Conservation (phyloP, 768 basidiomycete genomes). For the Rubroboletus satanas region DNA sequence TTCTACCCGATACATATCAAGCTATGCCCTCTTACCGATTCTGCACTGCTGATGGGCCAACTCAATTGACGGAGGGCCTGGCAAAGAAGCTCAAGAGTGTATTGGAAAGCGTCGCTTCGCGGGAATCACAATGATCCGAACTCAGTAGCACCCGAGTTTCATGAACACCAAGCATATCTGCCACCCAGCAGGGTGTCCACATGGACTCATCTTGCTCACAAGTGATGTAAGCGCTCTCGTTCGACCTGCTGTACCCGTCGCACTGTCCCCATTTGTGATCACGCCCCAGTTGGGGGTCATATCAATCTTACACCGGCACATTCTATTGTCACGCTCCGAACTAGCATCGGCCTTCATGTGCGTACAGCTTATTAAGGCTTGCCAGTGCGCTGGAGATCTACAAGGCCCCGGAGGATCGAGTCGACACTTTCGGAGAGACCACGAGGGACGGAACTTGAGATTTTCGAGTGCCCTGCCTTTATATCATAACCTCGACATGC, state of each 20-base stretch:
- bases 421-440: neutral
- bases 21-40: conserved; percentile 82
- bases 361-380: neutral
- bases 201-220: neutral
- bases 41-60: conserved; percentile 71
- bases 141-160: neutral
- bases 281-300: neutral
- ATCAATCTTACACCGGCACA: neutral
- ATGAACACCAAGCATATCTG: neutral
- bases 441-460: neutral
- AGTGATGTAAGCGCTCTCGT: neutral
- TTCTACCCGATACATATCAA: conserved; percentile 68
- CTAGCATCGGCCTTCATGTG: neutral
- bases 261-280: neutral
- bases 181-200: neutral
- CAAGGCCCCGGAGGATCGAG: neutral
- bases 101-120: conserved; percentile 33
- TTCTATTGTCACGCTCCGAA: neutral
- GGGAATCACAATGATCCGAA: conserved; percentile 27
- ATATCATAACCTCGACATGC: no score
- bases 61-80: conserved; percentile 66
- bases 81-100: conserved; percentile 42
- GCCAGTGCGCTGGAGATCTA: no score
- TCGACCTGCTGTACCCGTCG: neutral
- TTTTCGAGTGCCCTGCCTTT: neutral